These are phyloP conservation scores for Geotrichum klebahnii DNA, from an alignment of 1,139 yeast genomes.

Conservation along the genomic window DNA sequence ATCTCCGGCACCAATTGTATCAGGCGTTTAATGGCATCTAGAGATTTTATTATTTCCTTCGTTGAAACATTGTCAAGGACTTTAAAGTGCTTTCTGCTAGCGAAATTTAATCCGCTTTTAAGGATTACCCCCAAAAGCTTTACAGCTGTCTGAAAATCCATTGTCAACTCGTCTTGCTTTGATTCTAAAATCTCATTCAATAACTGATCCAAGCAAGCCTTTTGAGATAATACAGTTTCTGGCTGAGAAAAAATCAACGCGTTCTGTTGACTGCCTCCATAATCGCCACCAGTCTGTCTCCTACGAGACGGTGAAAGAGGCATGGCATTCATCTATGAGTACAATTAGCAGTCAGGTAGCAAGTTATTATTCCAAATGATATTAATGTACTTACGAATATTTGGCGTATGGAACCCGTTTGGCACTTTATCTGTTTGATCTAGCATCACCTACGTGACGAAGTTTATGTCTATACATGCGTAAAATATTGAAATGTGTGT, in stretches of 20 bases:
- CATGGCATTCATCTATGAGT: slow-evolving; percentile 1
- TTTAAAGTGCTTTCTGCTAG: not conserved
- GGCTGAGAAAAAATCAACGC: slow-evolving; percentile 18
- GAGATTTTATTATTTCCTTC: slow-evolving; percentile 11
- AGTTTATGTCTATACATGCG: too few relatives aligned
- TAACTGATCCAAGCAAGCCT: slow-evolving; percentile 11
- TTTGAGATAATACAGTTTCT: slow-evolving; percentile 10
- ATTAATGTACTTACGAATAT: too few relatives aligned
- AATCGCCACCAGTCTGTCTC: slow-evolving; percentile 14
- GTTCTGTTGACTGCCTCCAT: slow-evolving; percentile 7
- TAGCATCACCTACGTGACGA: too few relatives aligned
- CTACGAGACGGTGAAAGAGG: slow-evolving; percentile 11
- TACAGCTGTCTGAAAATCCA: slow-evolving; percentile 12
- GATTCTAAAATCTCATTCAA: slow-evolving; percentile 12
- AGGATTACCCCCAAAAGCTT: slow-evolving; percentile 14
- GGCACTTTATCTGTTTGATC: too few relatives aligned
- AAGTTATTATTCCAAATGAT: too few relatives aligned
- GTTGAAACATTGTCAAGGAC: not conserved
- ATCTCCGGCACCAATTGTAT: slow-evolving; percentile 6
- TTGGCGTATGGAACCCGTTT: too few relatives aligned
- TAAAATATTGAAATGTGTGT: too few relatives aligned
- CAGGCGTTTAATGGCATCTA: slow-evolving; percentile 11
- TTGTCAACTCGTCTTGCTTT: slow-evolving; percentile 8
- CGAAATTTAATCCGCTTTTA: slow-evolving; percentile 3
- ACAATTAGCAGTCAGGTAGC: not conserved